Conservation (phyloP, 2,329 filamentous ascomycete species). For the Dryadomyces quercivorus region DNA sequence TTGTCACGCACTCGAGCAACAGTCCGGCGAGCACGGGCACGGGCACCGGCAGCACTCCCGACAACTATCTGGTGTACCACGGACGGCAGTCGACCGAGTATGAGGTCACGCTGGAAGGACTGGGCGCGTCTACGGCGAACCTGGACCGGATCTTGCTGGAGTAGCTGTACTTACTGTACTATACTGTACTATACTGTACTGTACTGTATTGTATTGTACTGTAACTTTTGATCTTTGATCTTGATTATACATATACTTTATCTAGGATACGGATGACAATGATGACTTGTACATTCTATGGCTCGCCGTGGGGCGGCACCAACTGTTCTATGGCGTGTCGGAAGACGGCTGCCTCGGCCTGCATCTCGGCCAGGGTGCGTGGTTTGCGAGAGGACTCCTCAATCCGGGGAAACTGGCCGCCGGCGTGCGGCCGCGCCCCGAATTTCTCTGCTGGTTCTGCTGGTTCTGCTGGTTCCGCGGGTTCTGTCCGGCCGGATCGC, state of each 20-base stretch:
- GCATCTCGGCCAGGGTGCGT: slow-evolving; percentile 65
- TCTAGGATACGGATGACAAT: neutral
- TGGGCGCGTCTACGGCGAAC: slow-evolving; percentile 14
- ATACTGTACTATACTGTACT: no score
- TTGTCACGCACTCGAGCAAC: neutral
- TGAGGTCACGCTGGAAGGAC: slow-evolving; percentile 15
- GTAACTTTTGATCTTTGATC: no score
- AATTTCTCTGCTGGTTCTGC: neutral
- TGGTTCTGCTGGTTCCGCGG: no score
- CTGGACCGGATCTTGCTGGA: slow-evolving; percentile 11
- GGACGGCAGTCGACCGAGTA: neutral
- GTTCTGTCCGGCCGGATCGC: no score
- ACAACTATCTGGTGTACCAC: slow-evolving; percentile 2
- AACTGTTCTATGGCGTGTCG: slow-evolving; percentile 28
- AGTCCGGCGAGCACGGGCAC: slow-evolving; percentile 2
- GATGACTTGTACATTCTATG: no score
- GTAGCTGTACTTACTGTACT: no score
- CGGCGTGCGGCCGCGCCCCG: slow-evolving; percentile 20
- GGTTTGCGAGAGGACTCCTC: slow-evolving; percentile 59
- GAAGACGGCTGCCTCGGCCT: slow-evolving; percentile 59
- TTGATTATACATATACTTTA: no score
- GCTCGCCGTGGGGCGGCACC: slow-evolving; percentile 10
- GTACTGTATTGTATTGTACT: no score
- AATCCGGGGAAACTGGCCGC: slow-evolving; percentile 51
- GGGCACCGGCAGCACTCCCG: slow-evolving; percentile 3